Evolutionary conservation across 1,284 basidiomycete species (phyloP), one percentile per base, ranked within the genome.

Genomic region (Ceratorhiza oryzae-sativae): DNA sequence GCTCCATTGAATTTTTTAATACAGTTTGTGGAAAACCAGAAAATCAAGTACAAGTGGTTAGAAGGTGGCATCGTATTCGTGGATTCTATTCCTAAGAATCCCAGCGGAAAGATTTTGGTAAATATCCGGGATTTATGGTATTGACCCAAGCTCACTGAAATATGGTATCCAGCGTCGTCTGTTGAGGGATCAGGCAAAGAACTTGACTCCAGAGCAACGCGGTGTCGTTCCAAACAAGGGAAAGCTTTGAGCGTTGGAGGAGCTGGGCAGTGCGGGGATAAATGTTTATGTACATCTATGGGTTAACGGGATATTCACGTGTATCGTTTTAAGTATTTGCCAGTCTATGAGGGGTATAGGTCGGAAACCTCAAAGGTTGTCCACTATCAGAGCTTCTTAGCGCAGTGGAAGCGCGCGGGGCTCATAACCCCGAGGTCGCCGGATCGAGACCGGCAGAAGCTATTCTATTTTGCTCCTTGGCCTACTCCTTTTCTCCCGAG

Each of bases 31-130:
- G 82, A 87, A 4, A 89, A 90, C 73, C 79, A 83, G 72, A 94
- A 93, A 79, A 82, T 86, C 12, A 81, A 83, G 41, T 93, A 93
- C 81, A 93, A 94, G 79, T 84, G 84, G 74, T 80, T 94, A 0
- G 82, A 84, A 10, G 89, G 87, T 18, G 90, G 88, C 2, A 83
- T 93, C 4, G 86, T 88, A 76, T 88, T 92, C 73, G 81, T 90
- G 32, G 86, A 90, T 53, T 80, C 77, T 0, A 87, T 93, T 62
- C 90, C 90, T 3, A 92, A 89, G 83, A 91, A 88, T 76, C 87
- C 90, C 5, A 77, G 76, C 30, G 77, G 77, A 49, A 76, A 75
- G 71, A 76, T 74, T 39, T 61, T 75, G 73, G 72, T 74, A 41
- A 48, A 70, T 27, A 18, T 18, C 42, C 9, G 18, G 23, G 20